A percentile compares a stretch with the other conserved stretches of the same genome.
These are phyloP conservation scores for Ustilago sp. DNA, from an alignment of 1,284 basidiomycete species.

Conservation along the genomic window DNA sequence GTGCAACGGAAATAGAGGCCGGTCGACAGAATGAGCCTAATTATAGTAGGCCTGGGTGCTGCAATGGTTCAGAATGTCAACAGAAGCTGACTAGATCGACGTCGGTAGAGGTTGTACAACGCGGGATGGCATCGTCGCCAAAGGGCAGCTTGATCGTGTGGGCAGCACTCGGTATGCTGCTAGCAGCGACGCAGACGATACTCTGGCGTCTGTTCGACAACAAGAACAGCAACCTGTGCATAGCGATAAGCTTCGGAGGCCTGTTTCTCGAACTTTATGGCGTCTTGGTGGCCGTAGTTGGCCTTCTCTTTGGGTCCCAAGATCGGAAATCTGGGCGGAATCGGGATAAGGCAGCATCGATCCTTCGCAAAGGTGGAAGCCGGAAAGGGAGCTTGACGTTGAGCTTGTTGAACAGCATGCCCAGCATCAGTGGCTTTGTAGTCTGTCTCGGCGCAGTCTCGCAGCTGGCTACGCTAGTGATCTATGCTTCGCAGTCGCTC, in stretches of 20 bases:
- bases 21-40: not conserved
- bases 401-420: not conserved
- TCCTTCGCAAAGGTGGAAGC: too few relatives aligned
- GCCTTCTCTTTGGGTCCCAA: conserved; percentile 15
- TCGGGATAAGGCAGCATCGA: not conserved
- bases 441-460: conserved; percentile 10
- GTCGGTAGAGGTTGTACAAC: not conserved
- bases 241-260: conserved; percentile 12
- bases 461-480: not conserved
- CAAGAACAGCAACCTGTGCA: not conserved
- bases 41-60: not conserved
- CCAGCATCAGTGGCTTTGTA: not conserved
- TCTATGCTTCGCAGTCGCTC: not conserved
- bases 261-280: conserved; percentile 33
- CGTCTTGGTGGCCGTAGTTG: conserved; percentile 10
- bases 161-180: conserved; percentile 25
- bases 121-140: not conserved
- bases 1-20: not conserved
- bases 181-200: conserved; percentile 19
- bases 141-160: conserved; percentile 5
- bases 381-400: not conserved
- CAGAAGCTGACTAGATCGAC: not conserved
- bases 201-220: conserved; percentile 12
- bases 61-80: not conserved
- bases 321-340: not conserved